Evolutionary conservation across 2,329 filamentous ascomycete genomes (phyloP), one percentile per base, ranked within the genome.

Genomic region (Phaeomoniella chlamydospora): DNA sequence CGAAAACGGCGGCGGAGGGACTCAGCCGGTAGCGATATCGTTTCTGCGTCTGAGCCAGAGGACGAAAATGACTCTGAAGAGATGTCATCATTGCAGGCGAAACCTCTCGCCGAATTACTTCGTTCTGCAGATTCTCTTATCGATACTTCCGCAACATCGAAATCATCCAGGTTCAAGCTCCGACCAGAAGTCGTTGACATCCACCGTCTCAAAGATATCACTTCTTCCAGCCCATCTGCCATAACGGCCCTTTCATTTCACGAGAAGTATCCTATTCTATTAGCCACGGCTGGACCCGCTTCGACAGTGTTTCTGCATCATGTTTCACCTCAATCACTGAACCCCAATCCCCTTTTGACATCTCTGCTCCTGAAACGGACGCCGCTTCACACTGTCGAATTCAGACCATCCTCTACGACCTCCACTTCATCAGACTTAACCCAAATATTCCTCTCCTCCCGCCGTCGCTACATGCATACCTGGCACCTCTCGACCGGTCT

Each of bases 151-250:
- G 51, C 59, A 15, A 64, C 62, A 14, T 59, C 60, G 3, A 49
- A 61, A 14, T 55, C 56, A 14, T 81, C 74, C 56, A 72, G 71
- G 52, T 35, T 37, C 2, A 85, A 80, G 51, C 67, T 96, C 40
- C 77, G 83, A 36, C 82, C 88, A 30, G 88, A 94, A 58, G 78
- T 85, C 32, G 69, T 98, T 46, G 82, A 92, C 54, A 93, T 98
- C 42, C 84, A 93, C 55, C 76, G 85, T 48, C 75, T 84, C 43
- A 81, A 87, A 55, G 86, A 94, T 54, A 80, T 96, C 44, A 73
- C 82, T 15, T 77, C 82, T 16, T 35, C 35, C 14, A 39, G 39
- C 11, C 38, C 65, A 57, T 82, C 81, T 13, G 72, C 84, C 9
- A 78, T 96, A 45, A 80, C 78, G 29, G 85, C 80, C 30, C 72